phyloP scores from a whole-genome alignment of 2,329 filamentous ascomycete genomes.

The Epichloe typhina region DNA sequence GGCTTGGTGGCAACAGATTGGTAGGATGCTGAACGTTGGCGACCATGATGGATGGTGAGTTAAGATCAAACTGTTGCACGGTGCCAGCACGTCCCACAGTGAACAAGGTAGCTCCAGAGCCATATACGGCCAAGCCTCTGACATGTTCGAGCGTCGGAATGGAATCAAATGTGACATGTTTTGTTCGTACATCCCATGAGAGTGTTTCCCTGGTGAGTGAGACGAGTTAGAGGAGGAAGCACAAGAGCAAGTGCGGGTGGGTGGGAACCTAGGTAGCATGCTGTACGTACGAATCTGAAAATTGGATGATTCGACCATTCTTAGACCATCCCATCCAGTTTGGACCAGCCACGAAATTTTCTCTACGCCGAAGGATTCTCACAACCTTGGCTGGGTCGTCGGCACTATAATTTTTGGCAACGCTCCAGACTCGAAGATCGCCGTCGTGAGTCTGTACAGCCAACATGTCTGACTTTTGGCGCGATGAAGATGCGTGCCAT shows the following conservation, averaged over 20 bases:
- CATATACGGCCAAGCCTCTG: constrained; percentile 73
- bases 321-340: constrained; percentile 99
- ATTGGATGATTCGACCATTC: constrained; percentile 90
- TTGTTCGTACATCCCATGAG: constrained; percentile 96
- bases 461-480: constrained; percentile 96
- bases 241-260: neutral
- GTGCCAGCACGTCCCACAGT: constrained; percentile 79
- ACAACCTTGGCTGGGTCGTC: constrained; percentile 78
- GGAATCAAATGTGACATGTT: constrained; percentile 80
- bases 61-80: constrained; percentile 90
- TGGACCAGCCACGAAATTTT: constrained; percentile 58
- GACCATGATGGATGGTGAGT: constrained; percentile 67
- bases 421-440: constrained; percentile 90
- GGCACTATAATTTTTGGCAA: constrained; percentile 63
- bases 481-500: constrained; percentile 93
- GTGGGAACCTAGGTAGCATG: neutral
- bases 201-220: constrained; percentile 57
- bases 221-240: neutral
- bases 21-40: constrained; percentile 79
- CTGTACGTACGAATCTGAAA: constrained; percentile 66
- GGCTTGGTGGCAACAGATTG: constrained; percentile 53
- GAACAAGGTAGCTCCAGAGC: constrained; percentile 82
- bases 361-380: constrained; percentile 67
- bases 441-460: constrained; percentile 86
- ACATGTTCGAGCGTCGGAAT: constrained; percentile 78